Evolutionary conservation across 352 stramenopile genomes (phyloP).

Genomic region (Phytopythium cucurbitacearum): DNA sequence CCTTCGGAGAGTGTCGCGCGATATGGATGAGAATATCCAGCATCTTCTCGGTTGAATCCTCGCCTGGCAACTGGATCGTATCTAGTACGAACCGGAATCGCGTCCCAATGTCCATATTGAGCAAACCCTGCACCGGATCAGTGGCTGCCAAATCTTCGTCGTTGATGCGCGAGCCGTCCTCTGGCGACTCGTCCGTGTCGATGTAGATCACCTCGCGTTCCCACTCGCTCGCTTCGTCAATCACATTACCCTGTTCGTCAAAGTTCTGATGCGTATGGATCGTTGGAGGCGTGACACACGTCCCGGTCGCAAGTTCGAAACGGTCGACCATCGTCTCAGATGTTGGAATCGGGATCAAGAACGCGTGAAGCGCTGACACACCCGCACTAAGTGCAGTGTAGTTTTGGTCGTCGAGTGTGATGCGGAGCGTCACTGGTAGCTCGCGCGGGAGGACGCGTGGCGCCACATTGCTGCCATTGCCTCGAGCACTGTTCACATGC

Average conservation of each 20-base stretch:
- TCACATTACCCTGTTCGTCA: background rate
- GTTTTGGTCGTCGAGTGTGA: conserved; percentile 62
- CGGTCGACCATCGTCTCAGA: background rate
- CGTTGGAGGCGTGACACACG: conserved; percentile 18
- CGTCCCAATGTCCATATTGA: conserved; percentile 50
- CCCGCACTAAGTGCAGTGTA: conserved; percentile 45
- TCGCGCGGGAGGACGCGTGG: conserved; percentile 38
- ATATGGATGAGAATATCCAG: conserved; percentile 51
- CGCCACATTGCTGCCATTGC: background rate
- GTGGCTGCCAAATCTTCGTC: conserved; percentile 46
- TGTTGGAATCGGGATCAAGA: conserved; percentile 30
- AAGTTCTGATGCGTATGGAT: conserved; percentile 41
- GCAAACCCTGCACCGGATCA: conserved; percentile 54
- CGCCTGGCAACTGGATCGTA: conserved; percentile 36
- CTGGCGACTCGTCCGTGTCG: conserved; percentile 29
- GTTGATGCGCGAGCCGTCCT: conserved; percentile 32
- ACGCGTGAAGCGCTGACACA: conserved; percentile 47
- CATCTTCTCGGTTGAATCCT: conserved; percentile 39
- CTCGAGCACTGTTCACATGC: conserved; percentile 5
- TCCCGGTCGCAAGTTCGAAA: conserved; percentile 25
- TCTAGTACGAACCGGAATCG: conserved; percentile 51
- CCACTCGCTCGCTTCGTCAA: background rate
- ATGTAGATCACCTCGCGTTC: conserved; percentile 44
- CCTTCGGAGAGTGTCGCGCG: conserved; percentile 42
- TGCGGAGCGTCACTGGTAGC: conserved; percentile 44